phyloP scores from a whole-genome alignment of 2,329 filamentous ascomycete genomes.

The Fusarium mundagurra region DNA sequence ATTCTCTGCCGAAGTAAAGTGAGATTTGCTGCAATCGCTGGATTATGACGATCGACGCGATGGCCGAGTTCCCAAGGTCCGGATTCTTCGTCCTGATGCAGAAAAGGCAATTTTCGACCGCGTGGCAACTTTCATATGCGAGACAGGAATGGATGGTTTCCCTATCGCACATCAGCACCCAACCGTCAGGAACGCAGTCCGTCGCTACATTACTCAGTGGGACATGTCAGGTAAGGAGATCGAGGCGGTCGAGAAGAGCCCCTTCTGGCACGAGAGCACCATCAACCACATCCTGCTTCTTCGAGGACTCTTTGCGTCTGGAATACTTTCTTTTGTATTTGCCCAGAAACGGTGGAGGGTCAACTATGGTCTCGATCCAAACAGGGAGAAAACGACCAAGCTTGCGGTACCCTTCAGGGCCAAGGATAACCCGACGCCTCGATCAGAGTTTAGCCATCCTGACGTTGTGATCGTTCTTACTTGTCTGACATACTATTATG shows the following conservation, averaged over 20 bases:
- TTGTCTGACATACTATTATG: conserved; percentile 64
- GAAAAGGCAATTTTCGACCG: conserved; percentile 42
- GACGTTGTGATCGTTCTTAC: conserved; percentile 68
- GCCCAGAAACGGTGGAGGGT: conserved; percentile 70
- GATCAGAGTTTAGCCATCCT: conserved; percentile 71
- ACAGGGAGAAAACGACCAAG: conserved; percentile 51
- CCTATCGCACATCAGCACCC: conserved; percentile 51
- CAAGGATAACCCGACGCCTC: conserved; percentile 64
- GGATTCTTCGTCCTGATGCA: conserved; percentile 55
- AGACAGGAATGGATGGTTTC: conserved; percentile 53
- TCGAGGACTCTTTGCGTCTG: conserved; percentile 64
- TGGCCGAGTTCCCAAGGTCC: conserved; percentile 56
- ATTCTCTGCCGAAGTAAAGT: conserved; percentile 45
- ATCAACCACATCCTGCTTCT: conserved; percentile 51
- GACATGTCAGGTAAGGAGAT: conserved; percentile 46
- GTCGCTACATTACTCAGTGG: conserved; percentile 56
- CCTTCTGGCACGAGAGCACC: conserved; percentile 50
- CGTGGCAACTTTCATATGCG: conserved; percentile 55
- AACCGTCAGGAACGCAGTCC: conserved; percentile 46
- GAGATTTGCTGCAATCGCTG: conserved; percentile 50
- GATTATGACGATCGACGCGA: conserved; percentile 23
- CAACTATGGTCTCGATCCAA: conserved; percentile 66
- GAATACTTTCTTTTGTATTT: conserved; percentile 64
- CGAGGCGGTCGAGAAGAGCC: conserved; percentile 46
- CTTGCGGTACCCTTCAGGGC: conserved; percentile 69